Percentiles rank a stretch among this genome's conserved stretches.
Conservation (phyloP, 768 basidiomycete genomes). For the Boletus eberwhitei region DNA sequence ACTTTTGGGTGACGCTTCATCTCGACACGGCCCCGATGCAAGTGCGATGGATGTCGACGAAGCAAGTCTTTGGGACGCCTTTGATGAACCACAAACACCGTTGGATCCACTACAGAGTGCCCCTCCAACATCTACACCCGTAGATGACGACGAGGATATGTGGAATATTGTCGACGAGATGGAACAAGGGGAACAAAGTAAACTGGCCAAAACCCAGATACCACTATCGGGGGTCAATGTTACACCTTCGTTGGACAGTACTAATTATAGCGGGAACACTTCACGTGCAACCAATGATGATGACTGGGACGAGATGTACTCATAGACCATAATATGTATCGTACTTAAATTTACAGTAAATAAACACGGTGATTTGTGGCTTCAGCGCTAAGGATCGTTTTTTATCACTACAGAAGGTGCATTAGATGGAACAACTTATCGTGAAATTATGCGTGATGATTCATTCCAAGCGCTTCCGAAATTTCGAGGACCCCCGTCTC, state of each 20-base stretch:
- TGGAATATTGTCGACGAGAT: conserved; percentile 67
- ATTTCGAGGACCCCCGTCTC: conserved; percentile 28
- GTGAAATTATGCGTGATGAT: conserved; percentile 49
- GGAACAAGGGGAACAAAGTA: conserved; percentile 31
- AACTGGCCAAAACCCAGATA: conserved; percentile 9
- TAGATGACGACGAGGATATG: conserved; percentile 60
- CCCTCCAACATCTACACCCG: background rate
- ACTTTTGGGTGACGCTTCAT: conserved; percentile 5
- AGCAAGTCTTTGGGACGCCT: conserved; percentile 36
- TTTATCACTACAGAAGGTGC: conserved; percentile 65
- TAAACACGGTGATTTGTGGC: too few species aligned
- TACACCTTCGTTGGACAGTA: conserved; percentile 10
- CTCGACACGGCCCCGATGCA: conserved; percentile 5
- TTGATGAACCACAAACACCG: conserved; percentile 7
- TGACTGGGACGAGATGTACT: conserved; percentile 68
- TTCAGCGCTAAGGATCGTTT: too few species aligned
- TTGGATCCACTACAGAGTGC: conserved; percentile 7
- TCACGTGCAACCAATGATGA: conserved; percentile 41
- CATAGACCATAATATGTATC: conserved; percentile 21
- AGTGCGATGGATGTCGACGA: conserved; percentile 35
- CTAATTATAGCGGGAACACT: conserved; percentile 3
- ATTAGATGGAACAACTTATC: conserved; percentile 49
- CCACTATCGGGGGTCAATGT: conserved; percentile 25
- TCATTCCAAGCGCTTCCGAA: conserved; percentile 29
- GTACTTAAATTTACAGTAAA: background rate